Evolutionary conservation across 495 filamentous ascomycete species (phyloP).

Genomic region (Umbilicaria muhlenbergii): DNA sequence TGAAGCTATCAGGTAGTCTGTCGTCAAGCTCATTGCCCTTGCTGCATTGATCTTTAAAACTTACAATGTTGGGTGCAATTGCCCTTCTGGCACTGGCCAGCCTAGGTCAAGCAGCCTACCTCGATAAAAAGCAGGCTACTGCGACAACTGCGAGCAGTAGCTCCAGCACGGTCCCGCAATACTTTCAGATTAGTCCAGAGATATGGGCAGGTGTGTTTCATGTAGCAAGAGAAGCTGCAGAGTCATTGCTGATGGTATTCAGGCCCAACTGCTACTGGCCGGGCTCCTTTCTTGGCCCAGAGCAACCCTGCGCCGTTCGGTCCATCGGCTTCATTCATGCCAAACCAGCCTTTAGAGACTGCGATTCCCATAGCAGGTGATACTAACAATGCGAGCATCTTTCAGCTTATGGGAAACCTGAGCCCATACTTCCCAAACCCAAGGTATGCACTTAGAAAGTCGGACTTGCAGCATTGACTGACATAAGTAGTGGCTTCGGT

Average conservation of each 20-base stretch:
- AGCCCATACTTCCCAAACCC: constrained; percentile 17
- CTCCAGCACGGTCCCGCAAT: constrained; percentile 27
- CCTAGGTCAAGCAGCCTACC: constrained; percentile 1
- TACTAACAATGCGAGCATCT: constrained; percentile 32
- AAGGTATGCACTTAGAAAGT: background rate
- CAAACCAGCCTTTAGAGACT: constrained; percentile 42
- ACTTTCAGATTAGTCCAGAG: constrained; percentile 36
- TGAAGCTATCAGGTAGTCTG: too few species aligned
- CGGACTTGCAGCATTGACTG: constrained; percentile 23
- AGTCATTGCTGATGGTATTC: constrained; percentile 11
- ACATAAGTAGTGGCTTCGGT: constrained; percentile 31
- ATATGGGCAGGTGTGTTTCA: constrained; percentile 16
- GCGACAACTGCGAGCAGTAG: constrained; percentile 1
- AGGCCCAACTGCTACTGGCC: constrained; percentile 42
- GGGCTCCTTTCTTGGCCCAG: constrained; percentile 38
- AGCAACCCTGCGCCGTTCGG: constrained; percentile 36
- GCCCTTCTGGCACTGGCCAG: constrained; percentile 2
- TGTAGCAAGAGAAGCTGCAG: background rate
- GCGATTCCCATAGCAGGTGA: constrained; percentile 35
- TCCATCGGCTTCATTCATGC: constrained; percentile 29
- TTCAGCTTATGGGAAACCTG: constrained; percentile 35
- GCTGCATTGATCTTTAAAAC: too few species aligned
- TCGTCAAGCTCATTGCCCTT: too few species aligned
- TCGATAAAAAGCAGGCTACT: constrained; percentile 6
- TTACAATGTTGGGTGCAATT: constrained; percentile 2